Evolutionary conservation across 2,329 filamentous ascomycete species (phyloP).

Genomic region (Colletotrichum sp.): DNA sequence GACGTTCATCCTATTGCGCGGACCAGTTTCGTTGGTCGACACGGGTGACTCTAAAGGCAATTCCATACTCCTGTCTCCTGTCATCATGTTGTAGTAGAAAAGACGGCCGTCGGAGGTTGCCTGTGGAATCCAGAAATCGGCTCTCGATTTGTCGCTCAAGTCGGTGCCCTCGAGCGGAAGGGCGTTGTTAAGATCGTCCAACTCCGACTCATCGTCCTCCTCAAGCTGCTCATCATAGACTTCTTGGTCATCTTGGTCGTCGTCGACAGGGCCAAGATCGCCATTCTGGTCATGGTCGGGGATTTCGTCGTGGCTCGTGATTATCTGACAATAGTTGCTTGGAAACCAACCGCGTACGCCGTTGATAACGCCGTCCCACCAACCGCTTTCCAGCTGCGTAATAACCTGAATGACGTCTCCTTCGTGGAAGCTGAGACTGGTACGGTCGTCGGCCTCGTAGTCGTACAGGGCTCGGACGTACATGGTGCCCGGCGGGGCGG

Average conservation of each 20-base stretch:
- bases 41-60: slow-evolving; percentile 90
- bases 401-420: slow-evolving; percentile 99
- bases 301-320: slow-evolving; percentile 77
- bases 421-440: slow-evolving; percentile 94
- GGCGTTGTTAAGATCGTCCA: slow-evolving; percentile 59
- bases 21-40: slow-evolving; percentile 80
- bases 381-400: slow-evolving; percentile 91
- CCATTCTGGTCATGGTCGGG: slow-evolving; percentile 64
- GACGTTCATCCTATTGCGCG: slow-evolving; percentile 86
- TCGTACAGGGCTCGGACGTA: slow-evolving; percentile 97
- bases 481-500: slow-evolving; percentile 71
- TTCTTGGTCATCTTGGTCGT: slow-evolving; percentile 68
- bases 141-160: slow-evolving; percentile 74
- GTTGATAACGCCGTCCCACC: slow-evolving; percentile 99
- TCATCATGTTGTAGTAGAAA: slow-evolving; percentile 99
- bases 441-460: slow-evolving; percentile 96
- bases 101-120: slow-evolving; percentile 90
- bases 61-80: slow-evolving; percentile 93
- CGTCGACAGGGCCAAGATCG: slow-evolving; percentile 59
- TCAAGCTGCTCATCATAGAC: slow-evolving; percentile 72
- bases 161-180: slow-evolving; percentile 73
- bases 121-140: slow-evolving; percentile 98
- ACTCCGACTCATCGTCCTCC: slow-evolving; percentile 68
- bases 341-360: slow-evolving; percentile 98
- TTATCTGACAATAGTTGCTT: slow-evolving; percentile 95